Base-by-base conservation (phyloP, 192 early-diverging fungal genomes). In the Coemansia sp. region DNA sequence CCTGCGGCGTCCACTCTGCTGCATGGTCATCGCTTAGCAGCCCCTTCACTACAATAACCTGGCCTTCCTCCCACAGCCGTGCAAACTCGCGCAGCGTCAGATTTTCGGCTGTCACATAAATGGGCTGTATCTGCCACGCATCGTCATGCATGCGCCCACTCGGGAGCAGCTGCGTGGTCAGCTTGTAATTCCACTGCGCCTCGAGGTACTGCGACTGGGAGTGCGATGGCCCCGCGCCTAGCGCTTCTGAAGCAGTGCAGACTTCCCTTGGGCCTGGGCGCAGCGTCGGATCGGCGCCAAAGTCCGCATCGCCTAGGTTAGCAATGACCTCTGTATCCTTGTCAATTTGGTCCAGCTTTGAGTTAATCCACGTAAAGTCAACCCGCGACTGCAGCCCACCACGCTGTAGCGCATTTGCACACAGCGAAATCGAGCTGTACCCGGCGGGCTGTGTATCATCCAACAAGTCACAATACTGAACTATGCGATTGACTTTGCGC, bases 381-480 rank as follows among this genome's bases (percentile, higher is more conserved):
- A 55, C 59, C 19, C 38, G 47, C 17, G 51, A 60, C 22, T 49
- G 47, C 0, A 58, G 59, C 17, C 55, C 60, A 3, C 51, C 29
- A 4, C 69, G 50, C 12, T 38, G 26, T 2, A 75, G 64, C n/a
- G 59, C 67, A 17, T 75, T 68, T 22, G 74, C 49, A n/a, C 74
- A 75, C 6, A 75, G 63, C n/a, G 74, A 75, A 16, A 75, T 70
- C 7, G 74, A 57, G 60, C 68, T 75, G 51, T 75, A 75, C 16
- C 68, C 60, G 5, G 64, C 43, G 2, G 63, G 68, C 68, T 70
- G 63, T 2, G 59, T 70, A 25, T 66, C 57, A 45, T 75, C 74
- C 48, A 75, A 54, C 26, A 59, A 17, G 23, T 75, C 64, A 60
- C 68, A 75, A 11, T 75, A 75, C 22, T 65, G 54, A 7, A 70